Conservation (phyloP, 2,329 filamentous ascomycete species). For the Colletotrichum lupini region DNA sequence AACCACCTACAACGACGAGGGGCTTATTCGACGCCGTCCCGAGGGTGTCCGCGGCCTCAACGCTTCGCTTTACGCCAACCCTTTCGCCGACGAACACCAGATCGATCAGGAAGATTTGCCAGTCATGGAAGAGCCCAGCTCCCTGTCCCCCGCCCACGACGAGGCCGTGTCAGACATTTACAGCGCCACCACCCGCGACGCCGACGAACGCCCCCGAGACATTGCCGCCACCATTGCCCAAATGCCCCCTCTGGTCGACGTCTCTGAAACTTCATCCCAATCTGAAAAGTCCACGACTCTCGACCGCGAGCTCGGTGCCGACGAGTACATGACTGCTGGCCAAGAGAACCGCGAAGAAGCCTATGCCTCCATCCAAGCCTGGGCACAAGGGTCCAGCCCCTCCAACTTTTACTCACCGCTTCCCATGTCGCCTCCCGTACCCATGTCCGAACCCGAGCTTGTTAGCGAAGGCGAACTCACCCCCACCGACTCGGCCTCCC, state of each 20-base stretch:
- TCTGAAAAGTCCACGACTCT: constrained; percentile 34
- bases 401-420: constrained; percentile 70
- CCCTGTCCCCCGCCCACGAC: constrained; percentile 57
- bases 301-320: constrained; percentile 48
- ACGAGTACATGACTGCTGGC: constrained; percentile 65
- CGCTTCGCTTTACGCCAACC: constrained; percentile 64
- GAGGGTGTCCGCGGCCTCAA: constrained; percentile 59
- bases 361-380: constrained; percentile 72
- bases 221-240: constrained; percentile 38
- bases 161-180: constrained; percentile 67
- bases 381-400: constrained; percentile 65
- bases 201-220: constrained; percentile 38
- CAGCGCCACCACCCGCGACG: constrained; percentile 62
- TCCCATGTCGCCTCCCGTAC: constrained; percentile 60
- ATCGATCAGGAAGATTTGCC: constrained; percentile 60
- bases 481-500: constrained; percentile 68
- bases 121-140: constrained; percentile 45
- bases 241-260: constrained; percentile 47
- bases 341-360: constrained; percentile 59
- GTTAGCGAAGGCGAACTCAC: constrained; percentile 66
- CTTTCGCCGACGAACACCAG: constrained; percentile 68
- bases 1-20: constrained; percentile 54
- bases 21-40: constrained; percentile 60
- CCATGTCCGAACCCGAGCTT: constrained; percentile 63
- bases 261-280: constrained; percentile 36